Percentiles rank a stretch among this genome's conserved stretches.
phyloP scores from a whole-genome alignment of 2,329 filamentous ascomycete species.

The Fusarium sp. region DNA sequence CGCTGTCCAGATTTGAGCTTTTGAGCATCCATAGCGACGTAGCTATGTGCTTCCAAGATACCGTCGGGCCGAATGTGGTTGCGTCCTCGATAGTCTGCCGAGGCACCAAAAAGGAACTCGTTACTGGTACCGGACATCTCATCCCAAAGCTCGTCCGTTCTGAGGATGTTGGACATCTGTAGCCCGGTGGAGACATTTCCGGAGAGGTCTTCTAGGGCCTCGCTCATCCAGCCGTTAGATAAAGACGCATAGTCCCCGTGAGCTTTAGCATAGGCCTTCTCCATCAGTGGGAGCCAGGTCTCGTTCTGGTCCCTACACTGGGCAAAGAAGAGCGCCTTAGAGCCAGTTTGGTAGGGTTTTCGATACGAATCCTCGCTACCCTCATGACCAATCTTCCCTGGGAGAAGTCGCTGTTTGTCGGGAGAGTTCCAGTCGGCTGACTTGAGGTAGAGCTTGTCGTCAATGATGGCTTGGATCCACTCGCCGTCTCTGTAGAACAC shows the following conservation, averaged over 20 bases:
- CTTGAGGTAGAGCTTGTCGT: conserved; percentile 69
- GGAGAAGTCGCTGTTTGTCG: conserved; percentile 77
- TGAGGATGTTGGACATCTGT: conserved; percentile 76
- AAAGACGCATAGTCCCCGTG: conserved; percentile 84
- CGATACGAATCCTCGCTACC: conserved; percentile 79
- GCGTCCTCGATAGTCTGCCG: neutral
- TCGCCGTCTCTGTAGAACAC: conserved; percentile 90
- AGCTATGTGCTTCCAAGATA: neutral
- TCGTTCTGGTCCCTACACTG: conserved; percentile 82
- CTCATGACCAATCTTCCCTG: conserved; percentile 80
- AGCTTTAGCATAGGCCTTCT: conserved; percentile 66
- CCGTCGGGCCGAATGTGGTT: neutral
- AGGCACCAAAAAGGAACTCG: neutral
- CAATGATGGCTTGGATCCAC: conserved; percentile 74
- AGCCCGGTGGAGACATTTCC: conserved; percentile 79
- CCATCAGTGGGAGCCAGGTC: conserved; percentile 80
- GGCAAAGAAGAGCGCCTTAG: conserved; percentile 81
- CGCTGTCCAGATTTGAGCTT: neutral
- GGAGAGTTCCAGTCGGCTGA: conserved; percentile 85
- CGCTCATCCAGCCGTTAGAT: conserved; percentile 77
- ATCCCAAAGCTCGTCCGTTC: conserved; percentile 68
- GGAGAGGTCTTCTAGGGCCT: conserved; percentile 70
- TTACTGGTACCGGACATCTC: conserved; percentile 42
- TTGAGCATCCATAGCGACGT: neutral
- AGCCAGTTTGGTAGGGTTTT: conserved; percentile 79